phyloP scores from a whole-genome alignment of 108 stramenopile species.

The Skeletonema marinoi region DNA sequence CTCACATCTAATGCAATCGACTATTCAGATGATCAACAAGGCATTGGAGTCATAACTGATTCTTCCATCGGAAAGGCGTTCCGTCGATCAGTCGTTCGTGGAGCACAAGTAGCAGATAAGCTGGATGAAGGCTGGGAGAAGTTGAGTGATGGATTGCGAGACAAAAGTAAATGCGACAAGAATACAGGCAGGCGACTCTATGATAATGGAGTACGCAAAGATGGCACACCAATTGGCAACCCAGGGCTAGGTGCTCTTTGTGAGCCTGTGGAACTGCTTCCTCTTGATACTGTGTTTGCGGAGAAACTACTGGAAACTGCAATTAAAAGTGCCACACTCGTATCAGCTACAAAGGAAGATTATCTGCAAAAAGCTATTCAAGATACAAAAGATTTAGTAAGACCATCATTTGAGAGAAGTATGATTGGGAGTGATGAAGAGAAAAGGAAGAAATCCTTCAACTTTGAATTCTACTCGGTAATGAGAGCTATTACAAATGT shows the following conservation, averaged over 20 bases:
- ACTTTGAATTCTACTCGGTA: conserved; percentile 47
- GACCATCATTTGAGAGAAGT: conserved; percentile 59
- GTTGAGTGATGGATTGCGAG: conserved; percentile 47
- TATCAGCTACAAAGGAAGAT: conserved; percentile 9
- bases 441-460: conserved; percentile 43
- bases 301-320: conserved; percentile 31
- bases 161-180: conserved; percentile 58
- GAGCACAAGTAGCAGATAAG: conserved; percentile 54
- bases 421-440: conserved; percentile 33
- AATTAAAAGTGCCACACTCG: conserved; percentile 24
- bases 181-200: conserved; percentile 54
- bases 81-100: conserved; percentile 42
- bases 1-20: conserved; percentile 20
- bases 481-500: conserved; percentile 51
- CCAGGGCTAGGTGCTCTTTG: conserved; percentile 63
- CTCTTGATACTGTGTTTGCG: conserved; percentile 24
- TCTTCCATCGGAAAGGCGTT: conserved; percentile 48
- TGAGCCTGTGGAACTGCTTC: conserved; percentile 39
- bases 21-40: conserved; percentile 32
- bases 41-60: conserved; percentile 52
- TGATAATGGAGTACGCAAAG: conserved; percentile 62
- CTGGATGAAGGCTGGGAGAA: conserved; percentile 62
- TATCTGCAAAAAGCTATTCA: conserved; percentile 31
- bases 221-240: conserved; percentile 63
- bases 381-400: conserved; percentile 38